phyloP scores from a whole-genome alignment of 2,329 filamentous ascomycete genomes.

The Harringtonia lauricola region DNA sequence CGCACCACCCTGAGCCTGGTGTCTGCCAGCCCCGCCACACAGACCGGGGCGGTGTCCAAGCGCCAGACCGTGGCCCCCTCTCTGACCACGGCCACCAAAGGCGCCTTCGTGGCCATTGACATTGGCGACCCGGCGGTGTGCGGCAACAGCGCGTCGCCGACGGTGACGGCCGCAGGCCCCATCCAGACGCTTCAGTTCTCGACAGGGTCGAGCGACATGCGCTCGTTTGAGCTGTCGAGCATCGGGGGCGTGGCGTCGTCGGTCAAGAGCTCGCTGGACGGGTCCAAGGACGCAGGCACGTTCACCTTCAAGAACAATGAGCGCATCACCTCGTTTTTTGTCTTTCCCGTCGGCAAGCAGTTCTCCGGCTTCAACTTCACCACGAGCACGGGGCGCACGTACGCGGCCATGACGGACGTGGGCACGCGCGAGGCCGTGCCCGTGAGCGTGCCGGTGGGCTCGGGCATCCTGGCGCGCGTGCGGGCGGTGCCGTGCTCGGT shows the following conservation, averaged over 20 bases:
- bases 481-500: background rate
- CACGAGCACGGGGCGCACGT: background rate
- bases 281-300: background rate
- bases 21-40: no score
- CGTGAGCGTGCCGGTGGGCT: background rate
- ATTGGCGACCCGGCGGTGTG: background rate
- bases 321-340: background rate
- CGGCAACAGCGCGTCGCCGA: background rate
- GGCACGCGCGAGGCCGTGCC: background rate
- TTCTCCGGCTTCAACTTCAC: constrained; percentile 1
- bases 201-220: background rate
- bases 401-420: background rate
- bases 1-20: no score
- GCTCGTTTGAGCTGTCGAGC: background rate
- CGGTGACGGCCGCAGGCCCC: background rate
- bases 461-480: background rate
- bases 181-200: background rate
- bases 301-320: background rate
- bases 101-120: background rate
- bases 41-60: no score
- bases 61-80: no score
- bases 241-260: background rate
- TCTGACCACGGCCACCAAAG: no score
- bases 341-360: background rate
- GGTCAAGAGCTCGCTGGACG: background rate